A percentile compares a stretch with the other conserved stretches of the same genome.
Evolutionary conservation across 2,329 filamentous ascomycete genomes (phyloP).

Genomic region (Clarireedia hainanense): DNA sequence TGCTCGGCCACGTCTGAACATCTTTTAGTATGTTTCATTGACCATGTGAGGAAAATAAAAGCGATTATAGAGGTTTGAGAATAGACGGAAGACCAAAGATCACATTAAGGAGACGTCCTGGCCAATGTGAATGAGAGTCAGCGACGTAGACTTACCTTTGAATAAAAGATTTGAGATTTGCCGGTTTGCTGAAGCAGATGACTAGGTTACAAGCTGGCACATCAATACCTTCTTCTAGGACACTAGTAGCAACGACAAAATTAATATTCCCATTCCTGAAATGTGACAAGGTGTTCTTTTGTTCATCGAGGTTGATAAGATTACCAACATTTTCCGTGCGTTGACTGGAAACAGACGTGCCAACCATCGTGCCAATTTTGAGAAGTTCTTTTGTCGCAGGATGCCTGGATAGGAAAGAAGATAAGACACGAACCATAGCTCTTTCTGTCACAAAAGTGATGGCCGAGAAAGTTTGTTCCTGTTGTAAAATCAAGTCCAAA

Average conservation of each 20-base stretch:
- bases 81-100: no score
- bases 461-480: constrained; percentile 38
- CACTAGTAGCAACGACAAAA: constrained; percentile 52
- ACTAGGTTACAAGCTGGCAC: constrained; percentile 56
- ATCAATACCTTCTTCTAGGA: constrained; percentile 59
- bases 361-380: constrained; percentile 47
- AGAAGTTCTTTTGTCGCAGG: constrained; percentile 40
- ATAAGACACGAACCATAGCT: constrained; percentile 51
- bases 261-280: constrained; percentile 48
- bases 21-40: no score
- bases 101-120: no score
- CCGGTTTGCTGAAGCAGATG: constrained; percentile 54
- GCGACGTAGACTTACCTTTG: constrained; percentile 32
- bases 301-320: constrained; percentile 30
- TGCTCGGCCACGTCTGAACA: constrained; percentile 48
- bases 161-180: constrained; percentile 56
- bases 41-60: no score
- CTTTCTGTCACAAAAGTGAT: constrained; percentile 63
- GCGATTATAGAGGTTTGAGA: no score
- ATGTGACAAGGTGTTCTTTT: constrained; percentile 34
- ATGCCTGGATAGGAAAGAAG: constrained; percentile 40
- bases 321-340: constrained; percentile 36
- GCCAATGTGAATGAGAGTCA: no score
- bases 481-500: constrained; percentile 41
- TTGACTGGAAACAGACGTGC: constrained; percentile 36